Percentiles rank a stretch among this genome's conserved stretches.
Evolutionary conservation across 2,329 filamentous ascomycete species (phyloP).

Genomic region (Moelleriella libera): DNA sequence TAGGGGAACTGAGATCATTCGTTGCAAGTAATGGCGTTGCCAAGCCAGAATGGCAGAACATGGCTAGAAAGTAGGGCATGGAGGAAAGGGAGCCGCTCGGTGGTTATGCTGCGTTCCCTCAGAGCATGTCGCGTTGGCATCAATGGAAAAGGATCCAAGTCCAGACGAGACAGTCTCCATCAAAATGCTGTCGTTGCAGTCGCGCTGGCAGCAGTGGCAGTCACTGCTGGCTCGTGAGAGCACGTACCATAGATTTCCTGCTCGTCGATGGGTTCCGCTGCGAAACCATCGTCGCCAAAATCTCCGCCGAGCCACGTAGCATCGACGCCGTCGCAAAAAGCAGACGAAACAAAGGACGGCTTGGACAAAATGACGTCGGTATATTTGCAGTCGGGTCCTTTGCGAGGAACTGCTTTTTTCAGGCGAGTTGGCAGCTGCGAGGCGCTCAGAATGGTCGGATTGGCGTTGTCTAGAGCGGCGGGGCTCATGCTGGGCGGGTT

Average conservation of each 20-base stretch:
- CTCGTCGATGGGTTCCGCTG: constrained; percentile 78
- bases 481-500: constrained; percentile 8
- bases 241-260: constrained; percentile 84
- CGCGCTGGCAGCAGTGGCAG: background rate
- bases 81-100: too few species aligned
- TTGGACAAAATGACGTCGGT: constrained; percentile 30
- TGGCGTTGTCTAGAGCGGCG: constrained; percentile 54
- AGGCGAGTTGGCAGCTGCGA: constrained; percentile 77
- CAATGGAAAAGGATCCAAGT: too few species aligned
- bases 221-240: background rate
- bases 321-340: constrained; percentile 22
- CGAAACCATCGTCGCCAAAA: constrained; percentile 37
- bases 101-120: too few species aligned
- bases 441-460: constrained; percentile 81
- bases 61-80: too few species aligned
- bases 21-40: too few species aligned
- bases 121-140: too few species aligned
- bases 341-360: constrained; percentile 26
- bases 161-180: too few species aligned
- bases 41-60: too few species aligned
- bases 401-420: constrained; percentile 30
- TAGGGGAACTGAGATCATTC: background rate
- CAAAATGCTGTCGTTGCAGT: background rate
- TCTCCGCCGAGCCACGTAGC: constrained; percentile 20
- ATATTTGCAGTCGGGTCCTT: constrained; percentile 31